phyloP scores from a whole-genome alignment of 2,329 filamentous ascomycete species.

The Fusarium begoniae region DNA sequence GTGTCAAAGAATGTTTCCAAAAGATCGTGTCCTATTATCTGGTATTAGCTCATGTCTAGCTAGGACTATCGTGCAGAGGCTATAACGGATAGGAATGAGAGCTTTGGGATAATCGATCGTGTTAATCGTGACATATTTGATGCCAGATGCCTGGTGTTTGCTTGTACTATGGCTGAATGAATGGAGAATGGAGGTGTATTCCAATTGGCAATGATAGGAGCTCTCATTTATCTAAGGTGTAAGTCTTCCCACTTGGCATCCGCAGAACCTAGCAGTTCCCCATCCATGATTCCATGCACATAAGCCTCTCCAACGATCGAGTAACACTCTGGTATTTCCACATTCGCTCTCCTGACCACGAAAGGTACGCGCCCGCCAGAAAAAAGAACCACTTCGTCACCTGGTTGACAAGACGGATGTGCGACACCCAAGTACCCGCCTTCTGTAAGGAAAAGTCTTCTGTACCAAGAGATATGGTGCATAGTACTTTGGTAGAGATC shows the following conservation, averaged over 20 bases:
- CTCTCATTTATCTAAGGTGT: neutral
- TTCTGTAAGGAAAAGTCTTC: neutral
- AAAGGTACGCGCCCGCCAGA: neutral
- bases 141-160: no score
- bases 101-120: no score
- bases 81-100: neutral
- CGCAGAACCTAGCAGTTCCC: fast-evolving
- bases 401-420: fast-evolving
- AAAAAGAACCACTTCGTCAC: neutral
- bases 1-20: fast-evolving
- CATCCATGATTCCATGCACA: neutral
- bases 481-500: neutral
- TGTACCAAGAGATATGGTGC: neutral
- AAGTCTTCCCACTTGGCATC: neutral
- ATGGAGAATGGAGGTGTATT: no score
- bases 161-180: no score
- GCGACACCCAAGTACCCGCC: neutral
- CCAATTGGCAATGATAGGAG: fast-evolving
- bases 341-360: fast-evolving
- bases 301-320: neutral
- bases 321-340: fast-evolving
- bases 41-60: fast-evolving
- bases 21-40: neutral
- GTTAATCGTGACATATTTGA: no score
- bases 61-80: neutral